phyloP scores from a whole-genome alignment of 495 filamentous ascomycete genomes.

The Patellaria atrata region DNA sequence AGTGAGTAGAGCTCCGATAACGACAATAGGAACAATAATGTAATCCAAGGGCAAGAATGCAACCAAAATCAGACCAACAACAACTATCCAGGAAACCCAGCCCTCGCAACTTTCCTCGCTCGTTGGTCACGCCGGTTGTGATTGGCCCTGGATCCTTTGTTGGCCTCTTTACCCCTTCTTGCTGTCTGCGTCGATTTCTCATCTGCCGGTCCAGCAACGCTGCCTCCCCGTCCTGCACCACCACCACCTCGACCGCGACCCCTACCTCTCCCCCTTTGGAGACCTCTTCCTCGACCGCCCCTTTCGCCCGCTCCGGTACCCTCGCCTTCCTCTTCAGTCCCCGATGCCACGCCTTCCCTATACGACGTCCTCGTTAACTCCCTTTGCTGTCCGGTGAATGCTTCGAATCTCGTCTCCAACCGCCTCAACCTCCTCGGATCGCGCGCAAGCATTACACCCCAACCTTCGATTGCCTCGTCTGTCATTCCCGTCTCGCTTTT shows the following conservation, averaged over 20 bases:
- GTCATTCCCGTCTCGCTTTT: constrained; percentile 73
- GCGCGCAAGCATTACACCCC: constrained; percentile 68
- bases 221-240: constrained; percentile 37
- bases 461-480: constrained; percentile 89
- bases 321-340: constrained; percentile 31
- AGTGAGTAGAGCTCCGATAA: background rate
- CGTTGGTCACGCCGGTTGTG: constrained; percentile 31
- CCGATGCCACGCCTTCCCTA: constrained; percentile 32
- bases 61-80: constrained; percentile 1
- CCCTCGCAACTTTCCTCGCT: constrained; percentile 33
- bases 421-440: constrained; percentile 49
- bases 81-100: constrained; percentile 26
- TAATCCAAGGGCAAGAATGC: too few species aligned
- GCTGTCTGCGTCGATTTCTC: constrained; percentile 43
- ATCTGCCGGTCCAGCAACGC: constrained; percentile 41
- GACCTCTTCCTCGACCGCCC: constrained; percentile 36
- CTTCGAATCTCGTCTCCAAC: constrained; percentile 51
- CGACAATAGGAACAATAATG: too few species aligned
- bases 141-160: constrained; percentile 34
- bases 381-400: constrained; percentile 44
- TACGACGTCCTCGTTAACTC: constrained; percentile 50
- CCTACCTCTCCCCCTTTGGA: constrained; percentile 34
- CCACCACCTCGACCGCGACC: constrained; percentile 35
- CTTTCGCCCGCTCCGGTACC: constrained; percentile 30
- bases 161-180: constrained; percentile 47